Evolutionary conservation across 371 early-diverging fungal genomes (phyloP).

Genomic region (Saksenaea vasiformis): DNA sequence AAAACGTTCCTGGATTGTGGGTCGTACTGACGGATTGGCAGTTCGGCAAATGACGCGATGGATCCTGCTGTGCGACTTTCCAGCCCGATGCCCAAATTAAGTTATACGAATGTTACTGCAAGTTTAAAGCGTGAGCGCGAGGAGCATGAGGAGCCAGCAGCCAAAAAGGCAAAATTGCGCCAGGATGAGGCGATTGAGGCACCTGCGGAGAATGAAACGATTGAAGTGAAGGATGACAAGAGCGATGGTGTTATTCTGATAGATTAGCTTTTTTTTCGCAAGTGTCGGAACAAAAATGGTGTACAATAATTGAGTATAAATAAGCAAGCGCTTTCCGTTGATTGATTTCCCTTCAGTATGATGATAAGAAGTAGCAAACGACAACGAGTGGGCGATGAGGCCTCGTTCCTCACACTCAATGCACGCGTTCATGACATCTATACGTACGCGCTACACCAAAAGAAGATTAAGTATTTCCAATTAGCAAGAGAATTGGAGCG

Average conservation of each 20-base stretch:
- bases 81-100: slow-evolving; percentile 19
- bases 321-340: not conserved
- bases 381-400: too few species aligned
- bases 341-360: not conserved
- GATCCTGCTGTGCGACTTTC: slow-evolving; percentile 12
- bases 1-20: not conserved
- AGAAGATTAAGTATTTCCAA: too few species aligned
- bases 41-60: slow-evolving; percentile 7
- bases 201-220: slow-evolving; percentile 8
- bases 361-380: not conserved
- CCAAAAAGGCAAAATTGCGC: slow-evolving; percentile 18
- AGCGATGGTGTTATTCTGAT: slow-evolving; percentile 16
- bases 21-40: not conserved
- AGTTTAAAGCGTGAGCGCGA: slow-evolving; percentile 20
- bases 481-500: too few species aligned
- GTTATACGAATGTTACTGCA: not conserved
- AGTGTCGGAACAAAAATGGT: too few species aligned
- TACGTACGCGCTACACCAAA: too few species aligned
- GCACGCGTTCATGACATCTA: too few species aligned
- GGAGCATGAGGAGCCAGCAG: slow-evolving; percentile 11
- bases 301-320: not conserved
- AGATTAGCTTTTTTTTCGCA: slow-evolving; percentile 12
- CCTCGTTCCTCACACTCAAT: too few species aligned
- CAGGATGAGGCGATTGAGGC: slow-evolving; percentile 5
- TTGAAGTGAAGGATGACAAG: slow-evolving; percentile 22